Base-by-base conservation (phyloP, 805 yeast genomes). In the Deakozyma indianensis region DNA sequence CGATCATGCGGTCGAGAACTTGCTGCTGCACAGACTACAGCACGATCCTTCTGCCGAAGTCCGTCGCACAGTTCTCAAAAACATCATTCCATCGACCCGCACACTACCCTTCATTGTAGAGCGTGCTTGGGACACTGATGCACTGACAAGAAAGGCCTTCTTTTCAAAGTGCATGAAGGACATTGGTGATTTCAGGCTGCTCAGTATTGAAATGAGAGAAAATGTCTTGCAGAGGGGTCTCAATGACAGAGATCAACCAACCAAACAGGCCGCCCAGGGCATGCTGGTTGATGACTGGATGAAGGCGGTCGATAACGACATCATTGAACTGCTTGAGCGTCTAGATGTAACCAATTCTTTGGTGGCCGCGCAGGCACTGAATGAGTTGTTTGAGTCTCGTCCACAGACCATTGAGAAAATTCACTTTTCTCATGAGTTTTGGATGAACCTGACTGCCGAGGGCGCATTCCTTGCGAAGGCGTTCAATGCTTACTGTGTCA, bases 11-110 rank as follows among this genome's bases (percentile, higher is more conserved):
- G 65, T 44, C 66, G 60, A 27, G 56, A 67, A 24, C 69, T 70
- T 47, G 68, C 68, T 48, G 76, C 77, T 4, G 68, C 74, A 2
- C 65, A 68, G 41, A 66, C 65, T 85, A 53, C 80, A 77, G 54
- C 75, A 80, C 56, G 98, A 90, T 62, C 74, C 84, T 2, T 80
- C 81, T 54, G 78, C 95, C 0, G 97, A 92, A 50, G 95, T 88
- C 1, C 71, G 97, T 52, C 70, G 95, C 48, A 87, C 94, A 0
- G 90, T 90, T 0, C 63, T 87, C 55, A 64, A 81, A 41, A 83
- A 86, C 57, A 59, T 90, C 25, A 76, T 71, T 22, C 80, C 78
- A 52, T 72, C 71, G 38, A 53, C 62, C 2, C 51, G 55, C 1
- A 80, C 87, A 0, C 64, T 75, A 18, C 76, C 80, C 1, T 70